Conservation (phyloP, 1,139 yeast species). For the Protomyces pachydermus region DNA sequence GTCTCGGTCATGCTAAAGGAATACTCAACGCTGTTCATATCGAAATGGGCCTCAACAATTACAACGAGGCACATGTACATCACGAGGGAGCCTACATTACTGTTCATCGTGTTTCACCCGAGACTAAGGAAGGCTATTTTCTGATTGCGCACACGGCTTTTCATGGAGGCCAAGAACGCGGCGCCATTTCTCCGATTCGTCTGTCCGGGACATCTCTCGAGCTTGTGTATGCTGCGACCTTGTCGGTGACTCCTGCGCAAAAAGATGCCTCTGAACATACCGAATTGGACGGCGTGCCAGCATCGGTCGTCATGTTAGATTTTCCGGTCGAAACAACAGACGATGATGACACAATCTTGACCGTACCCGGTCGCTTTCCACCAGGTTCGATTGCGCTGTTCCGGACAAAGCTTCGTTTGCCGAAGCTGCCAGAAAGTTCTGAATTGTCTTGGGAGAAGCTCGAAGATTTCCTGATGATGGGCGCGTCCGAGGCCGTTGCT, state of each 20-base stretch:
- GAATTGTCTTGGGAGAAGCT: slow-evolving; percentile 54
- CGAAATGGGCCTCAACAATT: slow-evolving; percentile 62
- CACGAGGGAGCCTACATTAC: slow-evolving; percentile 92
- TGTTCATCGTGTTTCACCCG: slow-evolving; percentile 76
- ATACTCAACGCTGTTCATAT: slow-evolving; percentile 56
- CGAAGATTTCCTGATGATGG: slow-evolving; percentile 61
- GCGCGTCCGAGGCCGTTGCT: slow-evolving; percentile 68
- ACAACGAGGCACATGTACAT: slow-evolving; percentile 89
- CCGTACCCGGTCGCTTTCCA: slow-evolving; percentile 59
- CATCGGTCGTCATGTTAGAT: slow-evolving; percentile 52
- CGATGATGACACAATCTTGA: slow-evolving; percentile 48
- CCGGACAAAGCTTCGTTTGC: slow-evolving; percentile 48
- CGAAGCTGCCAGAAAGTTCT: slow-evolving; percentile 26
- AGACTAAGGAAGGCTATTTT: slow-evolving; percentile 84
- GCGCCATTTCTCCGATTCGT: slow-evolving; percentile 53
- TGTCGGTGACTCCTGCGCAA: slow-evolving; percentile 51
- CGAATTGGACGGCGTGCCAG: slow-evolving; percentile 57
- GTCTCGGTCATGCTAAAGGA: slow-evolving; percentile 68
- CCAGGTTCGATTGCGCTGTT: slow-evolving; percentile 88
- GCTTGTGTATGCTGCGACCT: slow-evolving; percentile 55
- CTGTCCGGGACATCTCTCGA: slow-evolving; percentile 64
- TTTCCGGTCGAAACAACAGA: slow-evolving; percentile 47
- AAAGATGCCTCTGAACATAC: slow-evolving; percentile 42
- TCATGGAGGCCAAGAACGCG: slow-evolving; percentile 38
- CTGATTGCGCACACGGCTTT: slow-evolving; percentile 84